phyloP scores from a whole-genome alignment of 1,139 yeast genomes.

The Suzukiozyma palmioleophila region DNA sequence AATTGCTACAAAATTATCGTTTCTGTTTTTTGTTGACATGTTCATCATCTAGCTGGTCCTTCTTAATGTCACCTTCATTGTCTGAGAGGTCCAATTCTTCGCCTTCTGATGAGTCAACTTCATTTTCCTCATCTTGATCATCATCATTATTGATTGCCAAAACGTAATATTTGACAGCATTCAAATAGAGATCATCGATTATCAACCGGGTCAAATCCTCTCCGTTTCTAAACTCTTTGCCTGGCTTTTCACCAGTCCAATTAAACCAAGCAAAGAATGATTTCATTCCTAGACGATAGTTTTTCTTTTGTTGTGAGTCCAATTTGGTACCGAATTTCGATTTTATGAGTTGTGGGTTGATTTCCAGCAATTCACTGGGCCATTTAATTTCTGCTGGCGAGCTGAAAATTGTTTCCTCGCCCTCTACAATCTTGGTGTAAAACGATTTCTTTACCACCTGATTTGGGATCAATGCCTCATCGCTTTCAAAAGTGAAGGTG shows the following conservation, averaged over 20 bases:
- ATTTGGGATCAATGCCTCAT: conserved; percentile 34
- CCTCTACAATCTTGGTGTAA: conserved; percentile 38
- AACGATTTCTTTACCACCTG: conserved; percentile 57
- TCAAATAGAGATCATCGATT: conserved; percentile 64
- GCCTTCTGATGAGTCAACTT: conserved; percentile 48
- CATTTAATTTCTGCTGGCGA: conserved; percentile 48
- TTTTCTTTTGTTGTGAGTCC: conserved; percentile 50
- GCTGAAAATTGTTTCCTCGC: conserved; percentile 51
- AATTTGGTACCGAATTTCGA: conserved; percentile 30
- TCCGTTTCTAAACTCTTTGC: conserved; percentile 69
- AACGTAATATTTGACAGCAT: conserved; percentile 68
- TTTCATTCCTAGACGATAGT: conserved; percentile 65
- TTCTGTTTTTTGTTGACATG: conserved; percentile 6
- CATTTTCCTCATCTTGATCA: conserved; percentile 44
- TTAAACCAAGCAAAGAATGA: conserved; percentile 70
- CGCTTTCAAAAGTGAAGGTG: conserved; percentile 45
- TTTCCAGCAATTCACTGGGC: conserved; percentile 53
- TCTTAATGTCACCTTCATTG: conserved; percentile 26
- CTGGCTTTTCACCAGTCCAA: conserved; percentile 73
- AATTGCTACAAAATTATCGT: too few species aligned
- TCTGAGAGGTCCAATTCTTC: conserved; percentile 55
- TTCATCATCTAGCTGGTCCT: conserved; percentile 9
- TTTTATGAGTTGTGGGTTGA: conserved; percentile 49
- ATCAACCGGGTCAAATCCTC: conserved; percentile 63
- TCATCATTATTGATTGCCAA: conserved; percentile 61